Base-by-base conservation (phyloP, 2,329 filamentous ascomycete genomes). In the Colletotrichum aenigma region DNA sequence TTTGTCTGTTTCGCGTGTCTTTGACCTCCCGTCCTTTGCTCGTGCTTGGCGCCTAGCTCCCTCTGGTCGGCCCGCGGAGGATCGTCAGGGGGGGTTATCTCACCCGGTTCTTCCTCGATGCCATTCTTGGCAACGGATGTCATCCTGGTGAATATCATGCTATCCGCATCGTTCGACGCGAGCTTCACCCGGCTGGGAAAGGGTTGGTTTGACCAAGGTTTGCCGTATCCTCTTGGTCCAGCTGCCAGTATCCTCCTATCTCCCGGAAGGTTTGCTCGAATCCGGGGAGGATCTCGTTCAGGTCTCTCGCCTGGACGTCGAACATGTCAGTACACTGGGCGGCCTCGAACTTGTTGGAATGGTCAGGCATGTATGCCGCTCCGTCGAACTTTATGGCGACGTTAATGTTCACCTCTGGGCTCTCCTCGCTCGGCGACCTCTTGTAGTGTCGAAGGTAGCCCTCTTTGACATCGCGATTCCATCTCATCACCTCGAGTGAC, bases 161-260 rank as follows among this genome's bases (percentile, higher is more conserved):
- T 8, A 28, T 56, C 2, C 6, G 18, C 65, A 24, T 36, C 48
- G 8, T 34, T 26, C 66, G 4, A 28, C 21, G 15, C 43, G 43
- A 52, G 43, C 21, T 21, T 69, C 55, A 74, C 28, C 48, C 32
- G 12, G 6, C 28, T 15, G 21, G 52, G 3, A 13, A 38, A 32
- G 21, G 16, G 16, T 70, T 60, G 13, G 6, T 10, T 10, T 52
- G 71, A 7, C 24, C 30, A 43, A 64, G 6, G 36, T 15, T 52
- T 6, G 5, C 34, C n/a, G 62, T 36, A 13, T 62, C 68, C 28
- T 75, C 36, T 7, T 72, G 69, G 16, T 75, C 62, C n/a, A 75
- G 38, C n/a, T 75, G 72, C 72, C 72, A 72, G 38, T 75, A 75
- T 12, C 72, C 72, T 15, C 61, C 72, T 16, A 66, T 66, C n/a